These are phyloP conservation scores for Pichia cabralensis DNA, from an alignment of 805 yeast species.

Conservation along the genomic window DNA sequence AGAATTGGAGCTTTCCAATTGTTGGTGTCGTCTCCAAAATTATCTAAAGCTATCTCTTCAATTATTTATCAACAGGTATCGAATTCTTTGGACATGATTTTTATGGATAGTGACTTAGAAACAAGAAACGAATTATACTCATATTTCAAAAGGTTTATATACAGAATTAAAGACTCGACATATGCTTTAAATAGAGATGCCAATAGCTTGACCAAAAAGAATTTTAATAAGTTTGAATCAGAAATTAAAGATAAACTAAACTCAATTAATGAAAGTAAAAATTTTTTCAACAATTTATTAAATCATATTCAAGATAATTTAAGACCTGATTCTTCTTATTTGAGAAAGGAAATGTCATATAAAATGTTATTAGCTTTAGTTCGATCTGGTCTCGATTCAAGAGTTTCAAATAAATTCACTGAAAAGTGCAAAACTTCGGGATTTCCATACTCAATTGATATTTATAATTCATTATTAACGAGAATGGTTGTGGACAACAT, in stretches of 20 bases:
- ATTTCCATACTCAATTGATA: conserved; percentile 37
- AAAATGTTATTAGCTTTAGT: conserved; percentile 36
- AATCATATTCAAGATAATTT: conserved; percentile 22
- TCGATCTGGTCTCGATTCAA: conserved; percentile 46
- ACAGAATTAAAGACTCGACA: conserved; percentile 59
- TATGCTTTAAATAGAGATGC: conserved; percentile 47
- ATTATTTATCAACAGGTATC: conserved; percentile 35
- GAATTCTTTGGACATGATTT: conserved; percentile 37
- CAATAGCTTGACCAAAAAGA: conserved; percentile 28
- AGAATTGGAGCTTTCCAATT: conserved; percentile 53
- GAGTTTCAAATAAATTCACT: conserved; percentile 29
- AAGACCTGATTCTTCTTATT: conserved; percentile 50
- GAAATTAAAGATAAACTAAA: conserved; percentile 26
- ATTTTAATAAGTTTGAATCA: conserved; percentile 25
- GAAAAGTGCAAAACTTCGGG: conserved; percentile 34
- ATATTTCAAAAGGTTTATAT: conserved; percentile 48
- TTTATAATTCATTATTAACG: conserved; percentile 31
- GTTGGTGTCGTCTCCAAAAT: conserved; percentile 50
- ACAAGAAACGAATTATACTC: conserved; percentile 58
- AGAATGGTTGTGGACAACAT: conserved; percentile 51
- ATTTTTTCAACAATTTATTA: conserved; percentile 26
- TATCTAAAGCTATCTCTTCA: conserved; percentile 44
- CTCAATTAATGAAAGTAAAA: conserved; percentile 25
- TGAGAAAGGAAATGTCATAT: conserved; percentile 39
- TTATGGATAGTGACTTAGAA: conserved; percentile 60